Conservation (phyloP, 1,284 basidiomycete genomes). For the Heliocybe sulcata region DNA sequence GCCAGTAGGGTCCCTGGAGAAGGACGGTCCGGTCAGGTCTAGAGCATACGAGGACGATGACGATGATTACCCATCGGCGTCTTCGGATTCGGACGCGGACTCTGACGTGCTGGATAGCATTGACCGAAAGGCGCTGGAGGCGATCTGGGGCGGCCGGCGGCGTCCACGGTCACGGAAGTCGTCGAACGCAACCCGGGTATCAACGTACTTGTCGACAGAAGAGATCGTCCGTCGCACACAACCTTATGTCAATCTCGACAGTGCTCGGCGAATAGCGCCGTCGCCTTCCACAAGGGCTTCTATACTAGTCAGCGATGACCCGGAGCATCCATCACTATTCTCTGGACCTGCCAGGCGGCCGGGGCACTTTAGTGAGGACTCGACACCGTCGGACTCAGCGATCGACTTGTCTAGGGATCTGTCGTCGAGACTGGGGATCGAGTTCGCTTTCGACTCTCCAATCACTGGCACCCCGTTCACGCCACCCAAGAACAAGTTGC, state of each 20-base stretch:
- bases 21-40: slow-evolving; percentile 4
- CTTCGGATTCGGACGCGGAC: background rate
- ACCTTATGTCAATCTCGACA: slow-evolving; percentile 15
- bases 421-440: background rate
- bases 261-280: slow-evolving; percentile 6
- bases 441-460: background rate
- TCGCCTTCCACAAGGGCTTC: slow-evolving; percentile 4
- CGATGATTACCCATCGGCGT: slow-evolving; percentile 12
- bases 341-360: slow-evolving; percentile 11
- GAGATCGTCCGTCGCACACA: slow-evolving; percentile 11
- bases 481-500: slow-evolving; percentile 8
- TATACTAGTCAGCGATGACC: slow-evolving; percentile 20
- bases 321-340: slow-evolving; percentile 30
- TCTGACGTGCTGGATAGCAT: background rate
- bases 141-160: background rate
- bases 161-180: background rate
- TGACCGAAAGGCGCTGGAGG: background rate
- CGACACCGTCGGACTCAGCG: background rate
- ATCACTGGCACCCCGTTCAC: background rate
- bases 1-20: slow-evolving; percentile 9
- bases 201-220: slow-evolving; percentile 1
- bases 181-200: slow-evolving; percentile 4
- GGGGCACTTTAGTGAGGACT: slow-evolving; percentile 10
- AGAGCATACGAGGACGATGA: slow-evolving; percentile 20
- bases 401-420: no score